Evolutionary conservation across 345 rosid genomes (phyloP).

Genomic region (Populus pruinosa): DNA sequence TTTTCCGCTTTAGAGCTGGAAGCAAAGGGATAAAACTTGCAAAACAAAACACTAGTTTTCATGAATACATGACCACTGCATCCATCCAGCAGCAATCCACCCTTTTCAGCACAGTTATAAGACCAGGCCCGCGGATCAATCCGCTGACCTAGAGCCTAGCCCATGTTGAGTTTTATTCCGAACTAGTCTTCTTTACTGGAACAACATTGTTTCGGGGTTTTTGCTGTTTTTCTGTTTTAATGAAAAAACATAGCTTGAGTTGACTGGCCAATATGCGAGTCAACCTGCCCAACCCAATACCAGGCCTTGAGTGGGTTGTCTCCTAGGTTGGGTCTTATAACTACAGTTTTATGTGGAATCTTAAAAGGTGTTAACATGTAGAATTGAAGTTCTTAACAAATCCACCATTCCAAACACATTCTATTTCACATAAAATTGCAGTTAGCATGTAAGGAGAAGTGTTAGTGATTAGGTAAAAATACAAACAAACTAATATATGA

Average conservation of each 20-base stretch:
- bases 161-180: too few species aligned
- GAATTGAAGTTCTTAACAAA: background rate
- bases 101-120: too few species aligned
- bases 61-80: background rate
- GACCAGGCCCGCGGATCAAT: too few species aligned
- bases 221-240: too few species aligned
- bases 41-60: background rate
- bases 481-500: background rate
- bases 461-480: background rate
- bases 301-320: too few species aligned
- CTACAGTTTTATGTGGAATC: background rate
- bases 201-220: too few species aligned
- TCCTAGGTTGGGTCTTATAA: too few species aligned
- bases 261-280: too few species aligned
- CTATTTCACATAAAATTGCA: background rate
- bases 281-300: too few species aligned
- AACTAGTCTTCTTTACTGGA: too few species aligned
- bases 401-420: background rate
- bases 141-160: too few species aligned
- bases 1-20: background rate
- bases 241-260: too few species aligned
- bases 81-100: background rate
- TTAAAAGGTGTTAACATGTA: background rate
- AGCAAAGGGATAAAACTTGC: background rate
- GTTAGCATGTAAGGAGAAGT: background rate